Conservation (phyloP, 179 eudicot species). For the Spergularia azorica region DNA sequence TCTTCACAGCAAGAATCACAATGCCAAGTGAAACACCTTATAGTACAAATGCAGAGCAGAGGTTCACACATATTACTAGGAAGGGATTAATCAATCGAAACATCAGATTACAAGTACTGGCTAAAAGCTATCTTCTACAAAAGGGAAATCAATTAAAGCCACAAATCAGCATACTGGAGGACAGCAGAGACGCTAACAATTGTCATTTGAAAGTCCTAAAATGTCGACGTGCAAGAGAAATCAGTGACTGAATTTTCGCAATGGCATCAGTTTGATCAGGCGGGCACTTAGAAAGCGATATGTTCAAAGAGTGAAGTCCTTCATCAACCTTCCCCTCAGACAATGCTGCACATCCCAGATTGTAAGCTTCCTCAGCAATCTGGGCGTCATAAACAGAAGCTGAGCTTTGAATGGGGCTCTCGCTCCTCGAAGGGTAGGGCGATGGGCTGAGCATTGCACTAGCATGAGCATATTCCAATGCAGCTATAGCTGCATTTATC, state of each 20-base stretch:
- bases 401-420: slow-evolving; percentile 23
- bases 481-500: slow-evolving; percentile 67
- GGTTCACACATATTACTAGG: background rate
- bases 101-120: background rate
- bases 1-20: background rate
- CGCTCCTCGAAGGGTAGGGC: slow-evolving; percentile 28
- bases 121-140: background rate
- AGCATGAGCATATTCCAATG: slow-evolving; percentile 61
- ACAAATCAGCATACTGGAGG: background rate
- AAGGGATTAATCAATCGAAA: background rate
- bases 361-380: slow-evolving; percentile 75
- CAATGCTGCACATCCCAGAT: slow-evolving; percentile 61
- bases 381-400: slow-evolving; percentile 47
- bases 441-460: slow-evolving; percentile 39
- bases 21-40: background rate
- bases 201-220: slow-evolving; percentile 48
- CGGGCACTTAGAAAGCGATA: slow-evolving; percentile 75
- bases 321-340: slow-evolving; percentile 74
- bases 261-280: slow-evolving; percentile 70
- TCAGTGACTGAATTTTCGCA: slow-evolving; percentile 72
- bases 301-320: slow-evolving; percentile 60
- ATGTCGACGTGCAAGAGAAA: slow-evolving; percentile 54
- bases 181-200: background rate
- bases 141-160: background rate
- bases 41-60: background rate